These are phyloP conservation scores for Phoma herbarum DNA, from an alignment of 2,329 filamentous ascomycete genomes.

Conservation along the genomic window DNA sequence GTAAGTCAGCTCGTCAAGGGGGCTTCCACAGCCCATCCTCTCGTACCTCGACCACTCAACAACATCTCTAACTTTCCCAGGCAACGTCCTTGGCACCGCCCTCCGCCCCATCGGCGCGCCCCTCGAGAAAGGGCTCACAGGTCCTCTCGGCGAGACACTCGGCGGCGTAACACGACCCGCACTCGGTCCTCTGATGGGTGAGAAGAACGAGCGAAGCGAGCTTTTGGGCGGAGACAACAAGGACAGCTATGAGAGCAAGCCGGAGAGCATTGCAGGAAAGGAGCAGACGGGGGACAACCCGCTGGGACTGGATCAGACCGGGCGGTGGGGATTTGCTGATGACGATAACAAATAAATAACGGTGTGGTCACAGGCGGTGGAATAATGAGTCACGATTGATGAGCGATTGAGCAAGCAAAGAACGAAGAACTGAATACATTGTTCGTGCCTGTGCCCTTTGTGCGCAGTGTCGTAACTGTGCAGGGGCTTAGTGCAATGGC, in stretches of 20 bases:
- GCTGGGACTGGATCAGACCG: conserved; percentile 51
- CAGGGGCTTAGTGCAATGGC: neutral
- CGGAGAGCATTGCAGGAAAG: conserved; percentile 51
- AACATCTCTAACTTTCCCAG: conserved; percentile 25
- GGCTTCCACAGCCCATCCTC: too few species aligned
- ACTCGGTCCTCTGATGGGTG: conserved; percentile 47
- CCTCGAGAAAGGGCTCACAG: conserved; percentile 49
- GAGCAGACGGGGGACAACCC: conserved; percentile 53
- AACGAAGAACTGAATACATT: neutral
- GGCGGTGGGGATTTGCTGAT: conserved; percentile 49
- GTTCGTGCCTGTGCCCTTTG: neutral
- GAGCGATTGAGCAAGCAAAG: neutral
- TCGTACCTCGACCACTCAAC: too few species aligned
- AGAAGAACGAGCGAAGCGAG: conserved; percentile 48
- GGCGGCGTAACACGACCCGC: conserved; percentile 50
- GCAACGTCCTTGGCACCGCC: conserved; percentile 49
- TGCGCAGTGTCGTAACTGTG: neutral
- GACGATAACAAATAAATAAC: conserved; percentile 11
- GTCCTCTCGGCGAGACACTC: conserved; percentile 48
- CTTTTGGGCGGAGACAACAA: conserved; percentile 52
- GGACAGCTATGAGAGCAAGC: conserved; percentile 48
- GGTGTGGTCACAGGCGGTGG: too few species aligned
- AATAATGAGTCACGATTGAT: neutral
- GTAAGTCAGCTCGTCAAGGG: conserved; percentile 24
- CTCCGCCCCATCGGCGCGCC: conserved; percentile 52